Percentiles rank a stretch among this genome's conserved stretches.
phyloP scores from a whole-genome alignment of 345 rosid species.

The Cardamine occulta region DNA sequence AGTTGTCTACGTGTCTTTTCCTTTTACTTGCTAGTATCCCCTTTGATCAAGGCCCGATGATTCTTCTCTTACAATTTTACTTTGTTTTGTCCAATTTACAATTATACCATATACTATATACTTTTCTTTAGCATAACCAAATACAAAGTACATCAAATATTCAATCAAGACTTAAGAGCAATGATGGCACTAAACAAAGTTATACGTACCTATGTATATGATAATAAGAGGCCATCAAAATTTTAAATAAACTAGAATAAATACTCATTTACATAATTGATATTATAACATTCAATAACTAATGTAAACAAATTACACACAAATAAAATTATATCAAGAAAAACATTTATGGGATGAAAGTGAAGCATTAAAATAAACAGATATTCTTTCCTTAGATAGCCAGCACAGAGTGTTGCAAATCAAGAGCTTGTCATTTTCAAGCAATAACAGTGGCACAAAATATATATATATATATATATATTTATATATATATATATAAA shows the following conservation, averaged over 20 bases:
- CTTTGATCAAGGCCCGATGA: conserved; percentile 29
- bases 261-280: background rate
- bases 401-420: conserved; percentile 47
- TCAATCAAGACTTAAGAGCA: background rate
- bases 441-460: conserved; percentile 7
- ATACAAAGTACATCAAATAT: background rate
- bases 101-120: background rate
- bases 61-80: no score
- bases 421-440: conserved; percentile 42
- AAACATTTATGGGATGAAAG: background rate
- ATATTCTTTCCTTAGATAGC: conserved; percentile 41
- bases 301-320: background rate
- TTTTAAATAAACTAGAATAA: background rate
- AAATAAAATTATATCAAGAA: background rate
- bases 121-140: background rate
- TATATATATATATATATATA: background rate
- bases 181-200: background rate
- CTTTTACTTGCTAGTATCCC: background rate
- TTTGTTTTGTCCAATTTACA: background rate
- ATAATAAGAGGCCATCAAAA: no score
- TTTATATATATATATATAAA: background rate
- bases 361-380: conserved; percentile 35
- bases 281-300: background rate
- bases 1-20: background rate
- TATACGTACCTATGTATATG: no score